Evolutionary conservation across 2,329 filamentous ascomycete species (phyloP), one percentile per base, ranked within the genome.

Genomic region (Cryphonectria parasitica): DNA sequence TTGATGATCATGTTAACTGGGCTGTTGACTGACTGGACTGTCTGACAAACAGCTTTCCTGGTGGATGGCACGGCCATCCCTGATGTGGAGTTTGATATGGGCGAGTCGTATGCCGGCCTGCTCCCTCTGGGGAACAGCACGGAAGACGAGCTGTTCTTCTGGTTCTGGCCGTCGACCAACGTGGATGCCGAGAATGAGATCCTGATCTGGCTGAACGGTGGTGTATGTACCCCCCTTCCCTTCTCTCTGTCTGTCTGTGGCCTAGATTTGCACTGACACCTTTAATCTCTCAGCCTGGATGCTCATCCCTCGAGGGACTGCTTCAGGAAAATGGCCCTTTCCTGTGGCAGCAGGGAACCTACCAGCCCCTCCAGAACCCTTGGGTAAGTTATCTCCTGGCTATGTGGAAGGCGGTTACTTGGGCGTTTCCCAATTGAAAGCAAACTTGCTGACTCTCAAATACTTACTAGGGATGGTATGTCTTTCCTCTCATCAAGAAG

Each of bases 251-350:
- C 5, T n/a, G 2, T n/a, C 19, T 49, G 1, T n/a, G 19, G 74
- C 82, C 80, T 52, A 90, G 88, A 2, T 83, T 91, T 11, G 84
- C 88, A 49, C 63, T 64, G 28, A 64, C 63, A 25, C 74, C 91
- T 90, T 17, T 83, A 34, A 94, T 2, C 78, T 94, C 54, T 17
- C 60, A 84, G 79, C 85, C 85, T 34, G 85, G 84, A 31, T 87
- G 84, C 74, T 83, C 82, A 45, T 91, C 89, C 1, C 83, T 92
- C 10, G 85, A 88, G 74, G 91, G 90, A 15, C 83, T 94, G 1
- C 79, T 95, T 15, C 90, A 92, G 65, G 91, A 94, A 75, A 94
- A 93, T 74, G 92, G 92, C 0, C 90, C 91, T 0, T 89, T 92
- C 75, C 71, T 85, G 3, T 92, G 90, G 90, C 87, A 90, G 76